These are phyloP conservation scores for Eremothecium sinecaudum DNA, from an alignment of 1,139 yeast species.

Conservation along the genomic window DNA sequence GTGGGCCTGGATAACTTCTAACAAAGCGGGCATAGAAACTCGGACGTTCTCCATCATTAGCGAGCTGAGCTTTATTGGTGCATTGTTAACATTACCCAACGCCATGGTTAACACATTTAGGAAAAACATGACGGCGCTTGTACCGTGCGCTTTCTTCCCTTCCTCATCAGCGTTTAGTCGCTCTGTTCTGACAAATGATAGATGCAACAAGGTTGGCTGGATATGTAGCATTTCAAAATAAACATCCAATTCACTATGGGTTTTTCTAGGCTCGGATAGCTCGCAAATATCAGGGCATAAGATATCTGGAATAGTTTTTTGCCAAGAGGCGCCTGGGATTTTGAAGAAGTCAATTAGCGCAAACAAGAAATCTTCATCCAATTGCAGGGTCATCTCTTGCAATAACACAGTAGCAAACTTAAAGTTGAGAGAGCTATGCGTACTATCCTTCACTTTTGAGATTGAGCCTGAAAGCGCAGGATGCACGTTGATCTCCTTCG, in stretches of 20 bases:
- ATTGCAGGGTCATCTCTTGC: constrained; percentile 85
- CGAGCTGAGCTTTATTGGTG: constrained; percentile 86
- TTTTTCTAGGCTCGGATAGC: constrained; percentile 61
- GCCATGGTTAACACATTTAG: constrained; percentile 91
- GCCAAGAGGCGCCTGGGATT: constrained; percentile 66
- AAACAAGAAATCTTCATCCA: constrained; percentile 87
- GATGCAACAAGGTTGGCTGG: constrained; percentile 81
- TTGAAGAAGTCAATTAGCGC: constrained; percentile 73
- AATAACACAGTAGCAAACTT: constrained; percentile 83
- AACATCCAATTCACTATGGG: constrained; percentile 58
- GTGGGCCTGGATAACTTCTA: constrained; percentile 69
- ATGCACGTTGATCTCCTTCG: constrained; percentile 76
- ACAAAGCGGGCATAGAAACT: constrained; percentile 68
- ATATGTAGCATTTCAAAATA: constrained; percentile 89
- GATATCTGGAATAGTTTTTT: constrained; percentile 23
- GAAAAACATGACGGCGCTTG: constrained; percentile 61
- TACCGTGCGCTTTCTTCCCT: constrained; percentile 46
- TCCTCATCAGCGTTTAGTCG: constrained; percentile 47
- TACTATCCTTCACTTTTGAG: constrained; percentile 75
- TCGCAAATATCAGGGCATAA: constrained; percentile 47
- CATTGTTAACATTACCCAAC: constrained; percentile 92
- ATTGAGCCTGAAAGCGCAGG: constrained; percentile 84
- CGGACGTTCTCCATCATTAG: constrained; percentile 80
- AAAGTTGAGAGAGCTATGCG: constrained; percentile 82
- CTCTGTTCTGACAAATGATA: constrained; percentile 90